Percentiles rank a stretch among this genome's conserved stretches.
Evolutionary conservation across 768 basidiomycete species (phyloP).

Genomic region (Pisolithus microcarpus): DNA sequence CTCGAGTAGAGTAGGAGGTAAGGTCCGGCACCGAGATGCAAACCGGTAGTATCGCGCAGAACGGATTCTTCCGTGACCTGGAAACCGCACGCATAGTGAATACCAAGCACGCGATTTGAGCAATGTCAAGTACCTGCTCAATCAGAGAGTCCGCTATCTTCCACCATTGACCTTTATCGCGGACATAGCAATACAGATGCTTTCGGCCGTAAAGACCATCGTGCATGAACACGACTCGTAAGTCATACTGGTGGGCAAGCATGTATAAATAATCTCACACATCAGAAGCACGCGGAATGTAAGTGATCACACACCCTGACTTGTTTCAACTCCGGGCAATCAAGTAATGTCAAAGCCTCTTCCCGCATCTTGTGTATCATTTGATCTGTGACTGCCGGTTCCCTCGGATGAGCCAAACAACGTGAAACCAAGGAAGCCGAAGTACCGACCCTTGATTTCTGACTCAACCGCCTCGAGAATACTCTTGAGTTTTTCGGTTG

Average conservation of each 20-base stretch:
- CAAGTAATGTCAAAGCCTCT: slow-evolving; percentile 42
- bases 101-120: not conserved
- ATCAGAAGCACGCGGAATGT: not conserved
- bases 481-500: slow-evolving; percentile 44
- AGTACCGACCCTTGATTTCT: slow-evolving; percentile 43
- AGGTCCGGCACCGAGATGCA: slow-evolving; percentile 72
- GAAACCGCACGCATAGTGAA: not conserved
- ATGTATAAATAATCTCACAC: not conserved
- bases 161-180: slow-evolving; percentile 65
- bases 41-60: slow-evolving; percentile 58
- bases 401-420: not conserved
- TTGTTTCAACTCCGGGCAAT: slow-evolving; percentile 59
- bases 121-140: slow-evolving; percentile 41
- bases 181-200: slow-evolving; percentile 73
- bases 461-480: slow-evolving; percentile 46
- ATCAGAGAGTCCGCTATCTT: slow-evolving; percentile 68
- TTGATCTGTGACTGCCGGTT: slow-evolving; percentile 44
- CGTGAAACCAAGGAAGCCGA: not conserved
- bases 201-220: slow-evolving; percentile 73
- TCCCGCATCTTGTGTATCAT: slow-evolving; percentile 39
- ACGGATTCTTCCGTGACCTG: slow-evolving; percentile 69
- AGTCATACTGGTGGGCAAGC: slow-evolving; percentile 56
- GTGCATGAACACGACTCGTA: slow-evolving; percentile 71
- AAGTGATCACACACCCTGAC: slow-evolving; percentile 39
- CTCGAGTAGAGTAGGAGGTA: slow-evolving; percentile 68